Base-by-base conservation (phyloP, 257 asterid species). In the Nicotiana tabacum region DNA sequence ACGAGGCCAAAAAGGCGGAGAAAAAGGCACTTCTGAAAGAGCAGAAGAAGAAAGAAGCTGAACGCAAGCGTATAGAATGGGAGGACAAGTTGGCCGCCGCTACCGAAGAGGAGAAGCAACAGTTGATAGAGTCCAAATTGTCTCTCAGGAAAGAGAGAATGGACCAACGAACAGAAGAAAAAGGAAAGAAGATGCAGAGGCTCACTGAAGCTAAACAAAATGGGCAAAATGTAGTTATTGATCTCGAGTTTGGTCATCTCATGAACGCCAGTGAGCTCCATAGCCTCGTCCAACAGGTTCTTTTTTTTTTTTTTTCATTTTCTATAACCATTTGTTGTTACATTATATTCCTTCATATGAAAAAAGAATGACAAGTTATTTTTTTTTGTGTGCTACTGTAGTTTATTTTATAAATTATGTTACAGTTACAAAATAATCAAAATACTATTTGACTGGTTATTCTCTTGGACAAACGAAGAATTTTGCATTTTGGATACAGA, bases 271-370 rank as follows among this genome's bases (percentile, higher is more conserved):
- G 76, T 46, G 94, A 96, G 84, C 90, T 93, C 85, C 85, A 87
- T 81, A 96, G 99, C 90, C 98, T 96, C 81, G 94, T 93, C 85
- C 98, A 96, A 58, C 99, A 96, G 98, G 99, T 96, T 9, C 66
- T 4, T 77, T 29, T 11, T 46, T 29, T 29, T 29, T 29, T 2
- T 29, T 24, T 62, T 21, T 43, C 18, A 9, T 12, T 21, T 51
- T 55, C 53, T 77, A 33, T 56, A 21, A 30, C 37, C 24, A 35
- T 53, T 66, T 66, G 6, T 13, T 72, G 58, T 35, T n/a, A 33
- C 58, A 53, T 53, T 53, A 5, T 53, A 53, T 53, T 67, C 5
- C 2, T 60, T 60, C 66, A 5, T 17, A 16, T 57, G 62, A 57
- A 60, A 60, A 60, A 60, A 60, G 12, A 60, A 60, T 2, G 66